A percentile compares a stretch with the other conserved stretches of the same genome.
Conservation (phyloP, 1,284 basidiomycete species). For the Microbotryum intermedium region DNA sequence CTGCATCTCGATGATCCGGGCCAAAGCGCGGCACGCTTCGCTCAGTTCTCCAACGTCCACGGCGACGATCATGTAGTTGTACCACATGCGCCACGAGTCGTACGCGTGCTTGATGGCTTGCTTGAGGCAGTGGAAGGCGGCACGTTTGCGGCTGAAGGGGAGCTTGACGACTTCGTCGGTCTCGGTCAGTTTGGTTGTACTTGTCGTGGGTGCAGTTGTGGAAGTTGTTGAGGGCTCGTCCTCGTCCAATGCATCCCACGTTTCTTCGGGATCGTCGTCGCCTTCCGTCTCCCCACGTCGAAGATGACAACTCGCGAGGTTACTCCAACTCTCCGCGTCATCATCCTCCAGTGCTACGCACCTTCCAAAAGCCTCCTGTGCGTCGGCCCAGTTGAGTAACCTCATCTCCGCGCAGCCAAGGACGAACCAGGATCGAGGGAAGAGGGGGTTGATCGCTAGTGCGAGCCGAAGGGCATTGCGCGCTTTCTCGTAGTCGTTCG, state of each 20-base stretch:
- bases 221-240: neutral
- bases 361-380: conserved; percentile 70
- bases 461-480: conserved; percentile 62
- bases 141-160: conserved; percentile 48
- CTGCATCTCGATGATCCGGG: conserved; percentile 72
- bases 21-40: conserved; percentile 76
- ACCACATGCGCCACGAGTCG: conserved; percentile 97
- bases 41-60: conserved; percentile 85
- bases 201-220: too few species aligned
- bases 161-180: conserved; percentile 25
- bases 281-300: conserved; percentile 52
- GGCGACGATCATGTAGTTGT: conserved; percentile 91
- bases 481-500: conserved; percentile 55
- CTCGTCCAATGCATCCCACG: neutral
- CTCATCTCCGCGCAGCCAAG: conserved; percentile 83
- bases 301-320: conserved; percentile 89
- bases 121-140: conserved; percentile 89
- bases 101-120: conserved; percentile 76
- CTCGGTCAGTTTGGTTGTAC: neutral
- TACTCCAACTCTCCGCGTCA: conserved; percentile 97
- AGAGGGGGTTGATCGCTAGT: conserved; percentile 79
- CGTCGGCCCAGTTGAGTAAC: conserved; percentile 71
- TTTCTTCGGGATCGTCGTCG: conserved; percentile 13
- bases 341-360: conserved; percentile 89
- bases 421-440: conserved; percentile 86